Conservation (phyloP, 495 filamentous ascomycete species). For the Lasiosphaeria ovina region DNA sequence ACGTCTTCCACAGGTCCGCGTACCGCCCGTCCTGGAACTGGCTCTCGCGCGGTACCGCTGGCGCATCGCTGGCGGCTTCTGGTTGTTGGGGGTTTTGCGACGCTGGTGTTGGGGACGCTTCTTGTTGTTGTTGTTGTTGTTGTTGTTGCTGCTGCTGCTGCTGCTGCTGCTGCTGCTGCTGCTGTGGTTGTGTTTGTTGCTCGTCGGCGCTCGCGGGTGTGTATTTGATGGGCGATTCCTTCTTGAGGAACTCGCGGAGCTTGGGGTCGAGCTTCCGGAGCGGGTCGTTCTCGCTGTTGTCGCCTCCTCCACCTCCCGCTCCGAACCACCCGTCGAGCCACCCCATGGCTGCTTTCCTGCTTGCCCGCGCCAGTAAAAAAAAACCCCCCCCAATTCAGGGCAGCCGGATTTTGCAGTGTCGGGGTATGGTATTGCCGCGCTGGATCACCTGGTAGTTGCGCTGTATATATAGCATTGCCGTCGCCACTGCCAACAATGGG, state of each 20-base stretch:
- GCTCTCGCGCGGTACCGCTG: constrained; percentile 36
- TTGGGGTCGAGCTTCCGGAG: constrained; percentile 79
- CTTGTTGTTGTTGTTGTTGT: constrained; percentile 8
- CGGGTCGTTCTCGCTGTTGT: constrained; percentile 56
- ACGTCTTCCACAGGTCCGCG: constrained; percentile 88
- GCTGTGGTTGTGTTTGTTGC: constrained; percentile 1
- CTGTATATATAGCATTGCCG: neutral
- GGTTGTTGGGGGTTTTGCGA: constrained; percentile 7
- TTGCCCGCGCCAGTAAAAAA: no score
- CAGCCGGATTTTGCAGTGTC: no score
- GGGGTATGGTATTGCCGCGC: neutral
- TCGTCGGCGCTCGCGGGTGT: constrained; percentile 24
- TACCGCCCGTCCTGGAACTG: constrained; percentile 78
- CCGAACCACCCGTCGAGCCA: constrained; percentile 61
- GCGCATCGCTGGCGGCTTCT: neutral
- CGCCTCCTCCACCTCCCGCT: constrained; percentile 21
- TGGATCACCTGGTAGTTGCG: neutral
- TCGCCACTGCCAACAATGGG: neutral
- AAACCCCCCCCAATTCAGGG: no score
- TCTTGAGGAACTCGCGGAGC: constrained; percentile 78
- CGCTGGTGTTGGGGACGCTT: constrained; percentile 15
- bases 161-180: constrained; percentile 18
- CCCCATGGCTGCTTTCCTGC: constrained; percentile 50
- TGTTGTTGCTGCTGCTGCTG: constrained; percentile 11
- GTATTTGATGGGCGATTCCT: constrained; percentile 78